Evolutionary conservation across 371 early-diverging fungal genomes (phyloP), one percentile per base, ranked within the genome.

Genomic region (Mortierella sp.): DNA sequence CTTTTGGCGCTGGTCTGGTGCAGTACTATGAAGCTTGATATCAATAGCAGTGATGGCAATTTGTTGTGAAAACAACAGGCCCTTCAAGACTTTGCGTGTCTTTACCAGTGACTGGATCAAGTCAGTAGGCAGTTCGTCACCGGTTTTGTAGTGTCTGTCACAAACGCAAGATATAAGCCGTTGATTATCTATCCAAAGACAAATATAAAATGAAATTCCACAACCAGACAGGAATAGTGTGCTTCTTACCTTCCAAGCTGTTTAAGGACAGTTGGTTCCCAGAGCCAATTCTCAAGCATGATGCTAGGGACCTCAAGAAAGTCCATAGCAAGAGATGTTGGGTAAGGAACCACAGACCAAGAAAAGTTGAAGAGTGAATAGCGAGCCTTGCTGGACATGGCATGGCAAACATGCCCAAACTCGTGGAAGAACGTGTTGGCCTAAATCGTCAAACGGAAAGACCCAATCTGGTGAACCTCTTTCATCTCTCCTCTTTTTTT

Each of bases 271-370:
- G 88, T 83, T 19, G 88, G 85, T 68, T 96, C 94, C 89, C 94
- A 96, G 66, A 94, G 92, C 97, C 97, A 96, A 67, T 92, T 93
- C 84, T 93, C 92, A 22, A 93, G 83, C 93, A 94, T 91, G 84
- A 96, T 96, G 33, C 94, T 94, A 28, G 96, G 97, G 9, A 94
- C 94, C 87, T 97, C 97, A n/a, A 96, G 93, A 83, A 97, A 97
- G 76, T 97, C 97, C 75, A 75, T 80, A n/a, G 81, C 72, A 33
- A 80, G 43, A 1, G 75, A 75, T 16, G 81, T 75, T 8, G 81
- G 81, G 28, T 80, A 80, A 0, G 81, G 81, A 0, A 75, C 81
- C 1, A 64, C 81, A 4, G 75, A 69, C 92, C 87, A 83, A 0
- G 77, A 76, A 53, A 74, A 76, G 55, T 83, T 76, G 50, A 83